Evolutionary conservation across 2,329 filamentous ascomycete genomes (phyloP).

Genomic region (Chalara sp.): DNA sequence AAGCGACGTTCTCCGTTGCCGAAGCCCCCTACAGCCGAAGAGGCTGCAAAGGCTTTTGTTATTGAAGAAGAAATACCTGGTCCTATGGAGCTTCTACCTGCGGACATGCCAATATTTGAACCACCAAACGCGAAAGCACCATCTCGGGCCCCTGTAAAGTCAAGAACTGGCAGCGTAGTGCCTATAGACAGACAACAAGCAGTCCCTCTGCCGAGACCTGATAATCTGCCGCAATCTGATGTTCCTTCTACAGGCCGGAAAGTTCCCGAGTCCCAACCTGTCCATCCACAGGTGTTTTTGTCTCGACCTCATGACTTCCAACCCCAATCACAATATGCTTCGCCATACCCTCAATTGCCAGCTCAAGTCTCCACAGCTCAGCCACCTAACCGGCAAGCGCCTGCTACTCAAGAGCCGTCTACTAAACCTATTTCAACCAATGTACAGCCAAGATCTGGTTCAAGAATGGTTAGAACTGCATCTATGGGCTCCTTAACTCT

Average conservation of each 20-base stretch:
- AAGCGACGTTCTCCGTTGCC: conserved; percentile 7
- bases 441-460: conserved; percentile 35
- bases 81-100: conserved; percentile 34
- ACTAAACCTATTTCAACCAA: too few relatives aligned
- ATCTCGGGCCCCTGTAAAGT: conserved; percentile 27
- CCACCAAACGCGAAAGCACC: conserved; percentile 22
- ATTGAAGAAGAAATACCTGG: conserved; percentile 32
- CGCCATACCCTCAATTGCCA: not conserved
- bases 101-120: conserved; percentile 25
- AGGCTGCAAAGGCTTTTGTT: conserved; percentile 21
- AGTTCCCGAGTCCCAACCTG: not conserved
- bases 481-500: conserved; percentile 26
- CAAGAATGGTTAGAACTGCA: conserved; percentile 26
- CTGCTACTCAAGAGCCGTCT: not conserved
- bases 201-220: conserved; percentile 16
- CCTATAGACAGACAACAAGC: conserved; percentile 24
- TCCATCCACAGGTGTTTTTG: not conserved
- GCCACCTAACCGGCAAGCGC: not conserved
- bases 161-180: conserved; percentile 18
- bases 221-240: conserved; percentile 7
- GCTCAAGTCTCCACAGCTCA: not conserved
- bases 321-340: conserved; percentile 1
- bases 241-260: conserved; percentile 6
- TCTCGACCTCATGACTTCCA: not conserved
- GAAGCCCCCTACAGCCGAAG: conserved; percentile 3